Evolutionary conservation across 148 eudicot species (phyloP).

Genomic region (Camellia lanceoleosa): DNA sequence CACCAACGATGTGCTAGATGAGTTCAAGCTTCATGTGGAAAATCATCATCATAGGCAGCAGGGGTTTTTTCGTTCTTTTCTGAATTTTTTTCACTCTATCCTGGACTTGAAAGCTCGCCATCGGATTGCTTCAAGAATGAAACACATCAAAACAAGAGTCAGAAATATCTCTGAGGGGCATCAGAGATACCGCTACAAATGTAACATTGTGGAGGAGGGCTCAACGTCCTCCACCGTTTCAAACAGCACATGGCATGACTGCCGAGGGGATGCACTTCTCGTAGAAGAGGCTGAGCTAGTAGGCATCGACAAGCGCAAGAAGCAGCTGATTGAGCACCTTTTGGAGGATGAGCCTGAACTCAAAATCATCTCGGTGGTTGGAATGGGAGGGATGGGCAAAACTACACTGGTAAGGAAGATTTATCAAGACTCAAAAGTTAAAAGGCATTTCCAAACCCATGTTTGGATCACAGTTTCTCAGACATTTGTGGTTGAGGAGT

Average conservation of each 20-base stretch:
- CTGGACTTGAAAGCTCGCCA: neutral
- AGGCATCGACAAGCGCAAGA: neutral
- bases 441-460: neutral
- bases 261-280: neutral
- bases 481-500: neutral
- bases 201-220: neutral
- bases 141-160: neutral
- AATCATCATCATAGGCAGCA: neutral
- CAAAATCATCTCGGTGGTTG: neutral
- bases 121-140: neutral
- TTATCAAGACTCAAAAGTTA: neutral
- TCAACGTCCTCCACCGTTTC: neutral
- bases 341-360: neutral
- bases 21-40: neutral
- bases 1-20: neutral
- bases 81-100: neutral
- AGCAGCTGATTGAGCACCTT: neutral
- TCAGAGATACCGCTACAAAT: neutral
- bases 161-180: neutral
- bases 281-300: neutral
- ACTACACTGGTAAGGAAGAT: neutral
- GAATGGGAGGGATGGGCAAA: slow-evolving; percentile 13
- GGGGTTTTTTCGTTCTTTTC: neutral
- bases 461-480: slow-evolving; percentile 1
- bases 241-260: neutral